Evolutionary conservation across 805 yeast species (phyloP).

Genomic region (Metschnikowia rubicola): DNA sequence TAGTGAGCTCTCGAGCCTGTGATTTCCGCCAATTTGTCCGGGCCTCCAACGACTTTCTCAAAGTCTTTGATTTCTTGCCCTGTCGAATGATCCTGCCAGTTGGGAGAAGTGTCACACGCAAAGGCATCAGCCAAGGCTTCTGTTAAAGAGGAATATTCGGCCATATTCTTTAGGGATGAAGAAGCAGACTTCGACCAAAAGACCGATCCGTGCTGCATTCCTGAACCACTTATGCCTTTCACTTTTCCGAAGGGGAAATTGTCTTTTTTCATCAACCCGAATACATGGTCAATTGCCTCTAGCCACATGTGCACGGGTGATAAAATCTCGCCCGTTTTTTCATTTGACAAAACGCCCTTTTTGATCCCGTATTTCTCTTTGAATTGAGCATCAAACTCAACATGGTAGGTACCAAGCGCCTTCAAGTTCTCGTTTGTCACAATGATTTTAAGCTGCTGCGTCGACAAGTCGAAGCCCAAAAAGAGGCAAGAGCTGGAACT

Average conservation of each 20-base stretch:
- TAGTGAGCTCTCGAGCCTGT: constrained; percentile 89
- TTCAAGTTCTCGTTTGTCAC: constrained; percentile 54
- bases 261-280: constrained; percentile 47
- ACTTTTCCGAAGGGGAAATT: constrained; percentile 59
- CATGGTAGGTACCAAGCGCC: constrained; percentile 54
- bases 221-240: constrained; percentile 73
- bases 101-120: constrained; percentile 67
- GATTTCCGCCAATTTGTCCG: constrained; percentile 59
- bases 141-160: constrained; percentile 31
- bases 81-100: constrained; percentile 95
- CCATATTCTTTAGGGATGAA: constrained; percentile 36
- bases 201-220: constrained; percentile 92
- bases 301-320: constrained; percentile 92
- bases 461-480: constrained; percentile 82
- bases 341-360: constrained; percentile 67
- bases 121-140: constrained; percentile 53
- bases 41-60: constrained; percentile 54
- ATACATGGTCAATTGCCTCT: constrained; percentile 69
- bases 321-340: constrained; percentile 54
- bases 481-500: constrained; percentile 21
- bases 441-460: constrained; percentile 82
- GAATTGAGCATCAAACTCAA: constrained; percentile 69
- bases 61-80: constrained; percentile 60
- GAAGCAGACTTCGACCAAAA: constrained; percentile 62
- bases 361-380: constrained; percentile 55